These are phyloP conservation scores for Coniochaeta sp. DNA, from an alignment of 2,329 filamentous ascomycete species.

Conservation along the genomic window DNA sequence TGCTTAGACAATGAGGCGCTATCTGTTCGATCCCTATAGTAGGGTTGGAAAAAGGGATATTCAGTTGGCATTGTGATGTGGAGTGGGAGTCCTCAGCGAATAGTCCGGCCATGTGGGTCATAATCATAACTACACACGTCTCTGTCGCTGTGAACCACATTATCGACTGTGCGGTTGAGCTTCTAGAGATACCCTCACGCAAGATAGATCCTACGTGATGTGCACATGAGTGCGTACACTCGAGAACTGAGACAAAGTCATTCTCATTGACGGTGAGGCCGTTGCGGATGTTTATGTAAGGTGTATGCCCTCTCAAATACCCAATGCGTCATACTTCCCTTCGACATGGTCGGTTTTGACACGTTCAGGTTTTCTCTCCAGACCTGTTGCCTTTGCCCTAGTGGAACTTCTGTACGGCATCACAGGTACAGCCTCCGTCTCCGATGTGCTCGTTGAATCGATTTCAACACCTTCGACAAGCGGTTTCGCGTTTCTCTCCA, in stretches of 20 bases:
- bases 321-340: conserved; percentile 23
- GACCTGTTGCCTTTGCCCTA: not conserved
- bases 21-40: not conserved
- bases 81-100: no score
- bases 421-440: not conserved
- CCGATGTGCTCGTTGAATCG: not conserved
- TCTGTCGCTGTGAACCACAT: not conserved
- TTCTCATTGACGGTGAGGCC: not conserved
- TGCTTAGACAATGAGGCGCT: not conserved
- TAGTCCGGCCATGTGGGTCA: no score
- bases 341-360: conserved; percentile 10
- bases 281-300: not conserved
- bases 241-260: no score
- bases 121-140: no score
- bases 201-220: no score
- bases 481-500: conserved; percentile 9
- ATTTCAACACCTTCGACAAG: conserved; percentile 5
- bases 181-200: no score
- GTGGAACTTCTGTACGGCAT: not conserved
- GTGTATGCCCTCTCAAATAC: conserved; percentile 15
- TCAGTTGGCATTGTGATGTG: not conserved
- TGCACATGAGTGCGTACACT: no score
- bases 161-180: not conserved
- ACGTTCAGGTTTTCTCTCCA: conserved; percentile 9
- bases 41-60: not conserved